Evolutionary conservation across 139 green algal species (phyloP), one percentile per base, ranked within the genome.

Genomic region (Zygnema cylindricum): DNA sequence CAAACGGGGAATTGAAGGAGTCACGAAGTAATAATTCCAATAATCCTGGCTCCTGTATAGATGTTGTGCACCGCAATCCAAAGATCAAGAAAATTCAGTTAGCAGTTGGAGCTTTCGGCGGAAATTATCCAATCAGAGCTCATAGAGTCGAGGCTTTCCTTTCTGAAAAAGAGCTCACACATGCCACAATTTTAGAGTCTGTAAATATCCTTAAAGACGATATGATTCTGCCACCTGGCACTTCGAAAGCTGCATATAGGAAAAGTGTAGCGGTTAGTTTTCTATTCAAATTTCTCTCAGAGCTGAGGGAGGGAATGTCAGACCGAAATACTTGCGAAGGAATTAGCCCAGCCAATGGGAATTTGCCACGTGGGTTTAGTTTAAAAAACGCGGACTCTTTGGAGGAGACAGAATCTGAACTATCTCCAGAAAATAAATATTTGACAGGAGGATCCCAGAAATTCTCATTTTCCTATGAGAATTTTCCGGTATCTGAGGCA

Each of bases 51-150:
- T 16, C 41, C 71, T 38, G 16, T 78, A 11, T 21, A 36, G 41
- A 16, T 16, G 1, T 16, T 38, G 16, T 78, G 38, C 71, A 30
- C 71, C 71, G 40, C 71, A 21, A 30, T 73, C 30, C 57, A 30
- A 30, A 73, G n/a, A 57, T 84, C 54, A 43, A 54, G 7, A 1
- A 22, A 21, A 16, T 3, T 43, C 32, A 38, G 35, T 39, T 88
- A 49, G 83, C 40, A 21, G 81, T 88, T 83, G 83, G 83, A n/a
- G 83, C 83, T 3, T 82, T 88, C 11, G 83, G 83, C n/a, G 35
- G 35, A 22, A 78, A 38, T 22, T 43, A 88, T 38, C 36, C 83
- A 35, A 54, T 88, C 22, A 54, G 83, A 54, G 83, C 83, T 2
- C 33, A 23, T 22, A 22, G 63, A 43, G 63, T 76, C 1, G 83